phyloP scores from a whole-genome alignment of 2,329 filamentous ascomycete genomes.

The Colletotrichum orbiculare region DNA sequence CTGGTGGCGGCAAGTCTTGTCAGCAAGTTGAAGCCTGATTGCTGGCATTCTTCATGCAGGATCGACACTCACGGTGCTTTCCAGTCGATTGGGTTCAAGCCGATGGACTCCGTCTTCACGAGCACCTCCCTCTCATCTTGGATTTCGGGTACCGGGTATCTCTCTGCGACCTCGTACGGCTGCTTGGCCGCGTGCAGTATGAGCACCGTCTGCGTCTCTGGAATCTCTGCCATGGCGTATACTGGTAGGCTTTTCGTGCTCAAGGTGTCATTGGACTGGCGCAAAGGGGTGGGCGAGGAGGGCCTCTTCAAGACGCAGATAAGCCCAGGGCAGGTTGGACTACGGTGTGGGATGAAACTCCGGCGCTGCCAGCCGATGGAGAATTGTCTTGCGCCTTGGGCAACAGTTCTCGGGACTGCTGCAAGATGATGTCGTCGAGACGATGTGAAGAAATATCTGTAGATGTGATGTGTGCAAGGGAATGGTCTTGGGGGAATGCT shows the following conservation, averaged over 20 bases:
- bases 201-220: slow-evolving; percentile 56
- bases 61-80: slow-evolving; percentile 70
- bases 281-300: too few relatives aligned
- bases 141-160: slow-evolving; percentile 56
- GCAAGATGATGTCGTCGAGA: neutral
- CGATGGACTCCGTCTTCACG: slow-evolving; percentile 72
- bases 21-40: neutral
- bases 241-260: neutral
- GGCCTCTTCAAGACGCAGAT: too few relatives aligned
- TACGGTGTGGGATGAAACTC: neutral
- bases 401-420: neutral
- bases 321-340: too few relatives aligned
- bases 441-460: neutral
- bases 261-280: slow-evolving; percentile 20
- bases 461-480: neutral
- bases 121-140: slow-evolving; percentile 63
- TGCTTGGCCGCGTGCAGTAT: slow-evolving; percentile 61
- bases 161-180: slow-evolving; percentile 57
- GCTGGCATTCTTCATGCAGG: neutral
- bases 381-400: slow-evolving; percentile 1
- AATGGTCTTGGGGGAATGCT: neutral
- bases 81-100: slow-evolving; percentile 82
- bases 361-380: slow-evolving; percentile 4
- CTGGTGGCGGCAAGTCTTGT: slow-evolving; percentile 47
- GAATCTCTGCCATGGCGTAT: slow-evolving; percentile 28